Evolutionary conservation across 805 yeast genomes (phyloP), one percentile per base, ranked within the genome.

Genomic region (Kodamaea hsintzibuensis): DNA sequence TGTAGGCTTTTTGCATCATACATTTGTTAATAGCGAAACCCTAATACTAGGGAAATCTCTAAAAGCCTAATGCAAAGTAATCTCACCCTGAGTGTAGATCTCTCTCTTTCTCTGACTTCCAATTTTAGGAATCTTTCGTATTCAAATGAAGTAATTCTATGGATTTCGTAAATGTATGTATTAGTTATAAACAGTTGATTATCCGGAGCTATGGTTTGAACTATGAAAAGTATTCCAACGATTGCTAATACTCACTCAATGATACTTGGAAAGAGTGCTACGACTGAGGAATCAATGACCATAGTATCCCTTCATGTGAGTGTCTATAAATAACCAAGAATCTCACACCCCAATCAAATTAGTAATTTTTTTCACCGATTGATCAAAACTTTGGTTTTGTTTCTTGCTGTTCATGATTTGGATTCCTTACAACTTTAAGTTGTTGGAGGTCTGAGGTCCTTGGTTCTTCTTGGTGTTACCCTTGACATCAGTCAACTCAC

Each of bases 401-500:
- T 16, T 5, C 42, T 38, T 38, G 42, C 17, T 16, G 10, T 39
- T 17, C 19, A 17, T 14, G 7, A 13, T 37, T 3, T 37, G 16
- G 40, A 4, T 39, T 39, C 18, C 7, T 25, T 62, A 66, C 50
- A 67, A 61, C 52, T 63, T 67, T 51, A 69, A 72, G 51, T 60
- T 62, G 54, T 62, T 68, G 8, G 73, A 64, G 3, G 62, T 58
- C 55, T 64, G 68, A 4, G 68, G 62, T 16, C 65, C 70, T 50
- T 67, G 64, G 13, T 76, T 75, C 64, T 77, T 82, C 62, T 82
- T 82, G 48, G 79, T 68, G 54, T 86, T 82, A 66, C 96, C 96
- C 58, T 77, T 80, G 56, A 86, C 78, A 67, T 89, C 95, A 51
- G 85, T 81, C 73, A 82, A 81, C 64, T 85, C 85, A 62, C 96